Percentiles rank a stretch among this genome's conserved stretches.
Evolutionary conservation across 768 basidiomycete species (phyloP).

Genomic region (Ramaria sp.): DNA sequence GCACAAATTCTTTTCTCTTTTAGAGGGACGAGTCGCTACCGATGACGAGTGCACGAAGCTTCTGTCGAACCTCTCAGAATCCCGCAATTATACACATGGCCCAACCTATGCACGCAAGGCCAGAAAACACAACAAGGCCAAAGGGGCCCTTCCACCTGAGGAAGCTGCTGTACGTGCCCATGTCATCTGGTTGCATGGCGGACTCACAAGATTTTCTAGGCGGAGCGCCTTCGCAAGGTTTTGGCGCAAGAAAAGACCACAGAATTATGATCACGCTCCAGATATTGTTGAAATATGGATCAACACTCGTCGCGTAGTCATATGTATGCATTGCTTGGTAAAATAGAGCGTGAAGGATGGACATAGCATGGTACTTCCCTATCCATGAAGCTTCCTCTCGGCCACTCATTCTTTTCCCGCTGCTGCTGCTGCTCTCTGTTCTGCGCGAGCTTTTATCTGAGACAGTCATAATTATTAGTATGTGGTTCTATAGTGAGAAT

Average conservation of each 20-base stretch:
- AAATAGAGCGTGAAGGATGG: background rate
- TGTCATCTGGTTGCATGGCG: background rate
- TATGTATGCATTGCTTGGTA: too few species aligned
- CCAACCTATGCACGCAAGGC: slow-evolving; percentile 27
- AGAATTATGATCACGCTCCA: background rate
- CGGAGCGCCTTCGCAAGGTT: slow-evolving; percentile 37
- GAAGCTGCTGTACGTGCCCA: slow-evolving; percentile 59
- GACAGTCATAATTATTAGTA: slow-evolving; percentile 5
- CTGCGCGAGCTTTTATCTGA: slow-evolving; percentile 58
- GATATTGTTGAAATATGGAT: too few species aligned
- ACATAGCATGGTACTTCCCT: background rate
- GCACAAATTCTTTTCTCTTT: slow-evolving; percentile 73
- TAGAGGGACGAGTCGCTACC: slow-evolving; percentile 60
- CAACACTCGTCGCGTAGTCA: too few species aligned
- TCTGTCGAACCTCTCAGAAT: slow-evolving; percentile 33
- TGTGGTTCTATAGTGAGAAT: background rate
- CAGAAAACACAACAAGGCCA: slow-evolving; percentile 83
- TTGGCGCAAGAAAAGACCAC: background rate
- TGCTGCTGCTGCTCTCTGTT: slow-evolving; percentile 32
- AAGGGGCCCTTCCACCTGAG: slow-evolving; percentile 71
- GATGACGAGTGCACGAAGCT: slow-evolving; percentile 65
- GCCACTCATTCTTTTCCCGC: slow-evolving; percentile 27
- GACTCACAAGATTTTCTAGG: slow-evolving; percentile 34
- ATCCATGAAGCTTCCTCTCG: background rate
- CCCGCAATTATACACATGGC: slow-evolving; percentile 14